Percentiles rank a stretch among this genome's conserved stretches.
Evolutionary conservation across 2,329 filamentous ascomycete species (phyloP).

Genomic region (Penicillium nordicum): DNA sequence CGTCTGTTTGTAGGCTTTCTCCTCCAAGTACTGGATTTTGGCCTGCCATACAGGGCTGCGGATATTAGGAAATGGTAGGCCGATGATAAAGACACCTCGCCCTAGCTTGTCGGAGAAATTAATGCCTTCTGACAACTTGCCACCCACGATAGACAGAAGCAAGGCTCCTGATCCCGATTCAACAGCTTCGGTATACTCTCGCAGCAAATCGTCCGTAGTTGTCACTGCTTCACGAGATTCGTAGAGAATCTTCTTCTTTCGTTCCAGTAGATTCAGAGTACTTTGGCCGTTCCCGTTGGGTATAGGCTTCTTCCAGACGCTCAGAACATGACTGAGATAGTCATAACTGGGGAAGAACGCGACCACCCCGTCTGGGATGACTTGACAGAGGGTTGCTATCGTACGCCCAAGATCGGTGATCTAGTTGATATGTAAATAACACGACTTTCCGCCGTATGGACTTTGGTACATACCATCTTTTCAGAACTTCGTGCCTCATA

Average conservation of each 20-base stretch:
- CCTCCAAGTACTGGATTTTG: slow-evolving; percentile 81
- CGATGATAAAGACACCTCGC: slow-evolving; percentile 85
- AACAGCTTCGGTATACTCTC: slow-evolving; percentile 69
- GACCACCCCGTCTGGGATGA: slow-evolving; percentile 84
- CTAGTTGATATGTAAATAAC: slow-evolving; percentile 24
- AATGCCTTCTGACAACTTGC: slow-evolving; percentile 94
- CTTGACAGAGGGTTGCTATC: slow-evolving; percentile 66
- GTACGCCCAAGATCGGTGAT: slow-evolving; percentile 71
- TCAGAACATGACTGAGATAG: slow-evolving; percentile 73
- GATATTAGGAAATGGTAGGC: slow-evolving; percentile 88
- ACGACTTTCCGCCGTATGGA: background rate
- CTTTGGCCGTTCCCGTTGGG: slow-evolving; percentile 26
- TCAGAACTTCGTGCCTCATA: slow-evolving; percentile 71
- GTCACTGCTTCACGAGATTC: slow-evolving; percentile 45
- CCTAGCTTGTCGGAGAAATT: slow-evolving; percentile 93
- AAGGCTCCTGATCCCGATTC: slow-evolving; percentile 64
- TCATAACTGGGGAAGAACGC: slow-evolving; percentile 95
- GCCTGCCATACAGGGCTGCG: slow-evolving; percentile 89
- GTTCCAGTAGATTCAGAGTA: slow-evolving; percentile 31
- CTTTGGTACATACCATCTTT: slow-evolving; percentile 50
- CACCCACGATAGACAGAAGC: slow-evolving; percentile 85
- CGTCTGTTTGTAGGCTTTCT: slow-evolving; percentile 45
- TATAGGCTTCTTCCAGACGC: slow-evolving; percentile 55
- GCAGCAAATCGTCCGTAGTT: slow-evolving; percentile 65
- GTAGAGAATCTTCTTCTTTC: slow-evolving; percentile 51